phyloP scores from a whole-genome alignment of 2,329 filamentous ascomycete genomes.

The Xylariaceae sp. region DNA sequence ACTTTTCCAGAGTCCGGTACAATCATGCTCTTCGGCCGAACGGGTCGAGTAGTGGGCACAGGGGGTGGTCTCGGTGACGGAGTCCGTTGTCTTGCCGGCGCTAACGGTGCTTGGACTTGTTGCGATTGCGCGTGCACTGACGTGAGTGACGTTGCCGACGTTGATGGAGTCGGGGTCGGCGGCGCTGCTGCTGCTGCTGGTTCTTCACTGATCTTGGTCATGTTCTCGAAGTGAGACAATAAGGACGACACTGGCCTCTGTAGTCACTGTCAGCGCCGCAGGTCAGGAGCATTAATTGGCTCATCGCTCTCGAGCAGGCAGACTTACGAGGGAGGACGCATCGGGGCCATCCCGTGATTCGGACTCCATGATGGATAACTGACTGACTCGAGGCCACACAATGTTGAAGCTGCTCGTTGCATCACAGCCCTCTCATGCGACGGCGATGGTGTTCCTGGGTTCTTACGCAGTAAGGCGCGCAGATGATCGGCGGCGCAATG shows the following conservation, averaged over 20 bases:
- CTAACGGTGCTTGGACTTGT: conserved; percentile 19
- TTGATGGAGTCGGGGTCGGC: background rate
- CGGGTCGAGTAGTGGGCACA: conserved; percentile 31
- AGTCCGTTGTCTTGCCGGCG: conserved; percentile 29
- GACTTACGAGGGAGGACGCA: conserved; percentile 67
- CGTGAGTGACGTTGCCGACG: background rate
- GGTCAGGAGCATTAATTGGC: conserved; percentile 10
- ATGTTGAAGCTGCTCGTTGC: conserved; percentile 20
- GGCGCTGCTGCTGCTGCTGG: conserved; percentile 30
- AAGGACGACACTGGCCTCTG: conserved; percentile 79
- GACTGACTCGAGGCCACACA: conserved; percentile 25
- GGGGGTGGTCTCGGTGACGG: conserved; percentile 33
- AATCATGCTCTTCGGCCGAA: conserved; percentile 25
- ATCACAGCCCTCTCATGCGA: conserved; percentile 22
- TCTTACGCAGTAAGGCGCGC: conserved; percentile 14
- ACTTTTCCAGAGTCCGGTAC: conserved; percentile 24
- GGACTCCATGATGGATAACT: conserved; percentile 39
- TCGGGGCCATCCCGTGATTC: conserved; percentile 57
- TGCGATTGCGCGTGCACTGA: conserved; percentile 20
- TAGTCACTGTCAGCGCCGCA: conserved; percentile 24
- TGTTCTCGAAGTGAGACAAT: conserved; percentile 74
- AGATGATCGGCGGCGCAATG: background rate
- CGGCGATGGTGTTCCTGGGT: conserved; percentile 6
- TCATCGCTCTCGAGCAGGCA: background rate
- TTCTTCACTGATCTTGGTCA: conserved; percentile 47